Evolutionary conservation across 1,139 yeast genomes (phyloP).

Genomic region (Lodderomyces margitis): DNA sequence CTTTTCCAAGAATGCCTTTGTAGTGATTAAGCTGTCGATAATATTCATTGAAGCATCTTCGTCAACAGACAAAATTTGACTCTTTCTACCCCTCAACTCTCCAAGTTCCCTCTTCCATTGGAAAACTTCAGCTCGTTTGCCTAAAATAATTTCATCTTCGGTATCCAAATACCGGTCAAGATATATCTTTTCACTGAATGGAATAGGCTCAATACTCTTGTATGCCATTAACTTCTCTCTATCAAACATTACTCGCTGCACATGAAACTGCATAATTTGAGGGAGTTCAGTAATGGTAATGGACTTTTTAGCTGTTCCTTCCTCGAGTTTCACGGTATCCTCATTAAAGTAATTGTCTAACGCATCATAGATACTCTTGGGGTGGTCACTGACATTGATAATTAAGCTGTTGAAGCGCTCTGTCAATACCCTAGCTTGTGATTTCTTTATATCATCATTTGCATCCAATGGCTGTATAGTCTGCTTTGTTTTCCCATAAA

Average conservation of each 20-base stretch:
- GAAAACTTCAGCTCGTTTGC: slow-evolving; percentile 57
- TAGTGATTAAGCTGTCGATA: slow-evolving; percentile 45
- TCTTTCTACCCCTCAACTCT: slow-evolving; percentile 42
- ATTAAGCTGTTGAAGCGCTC: slow-evolving; percentile 80
- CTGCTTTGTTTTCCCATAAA: slow-evolving; percentile 65
- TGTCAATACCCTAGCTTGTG: slow-evolving; percentile 49
- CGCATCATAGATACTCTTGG: slow-evolving; percentile 86
- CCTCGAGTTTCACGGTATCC: slow-evolving; percentile 65
- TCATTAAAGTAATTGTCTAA: slow-evolving; percentile 83
- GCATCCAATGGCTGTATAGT: slow-evolving; percentile 36
- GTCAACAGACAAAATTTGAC: slow-evolving; percentile 41
- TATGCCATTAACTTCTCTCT: slow-evolving; percentile 69
- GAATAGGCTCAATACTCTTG: slow-evolving; percentile 78
- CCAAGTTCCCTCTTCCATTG: slow-evolving; percentile 61
- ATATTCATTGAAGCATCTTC: slow-evolving; percentile 50
- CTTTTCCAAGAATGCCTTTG: slow-evolving; percentile 54
- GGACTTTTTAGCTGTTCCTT: slow-evolving; percentile 70
- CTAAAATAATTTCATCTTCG: slow-evolving; percentile 52
- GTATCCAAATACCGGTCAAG: slow-evolving; percentile 87
- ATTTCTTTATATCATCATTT: slow-evolving; percentile 25
- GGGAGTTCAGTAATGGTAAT: slow-evolving; percentile 74
- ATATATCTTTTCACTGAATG: slow-evolving; percentile 72
- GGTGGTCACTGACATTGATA: slow-evolving; percentile 84
- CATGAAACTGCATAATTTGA: slow-evolving; percentile 81
- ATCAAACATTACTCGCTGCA: slow-evolving; percentile 91